Evolutionary conservation across 257 asterid species (phyloP).

Genomic region (Nicotiana tabacum): DNA sequence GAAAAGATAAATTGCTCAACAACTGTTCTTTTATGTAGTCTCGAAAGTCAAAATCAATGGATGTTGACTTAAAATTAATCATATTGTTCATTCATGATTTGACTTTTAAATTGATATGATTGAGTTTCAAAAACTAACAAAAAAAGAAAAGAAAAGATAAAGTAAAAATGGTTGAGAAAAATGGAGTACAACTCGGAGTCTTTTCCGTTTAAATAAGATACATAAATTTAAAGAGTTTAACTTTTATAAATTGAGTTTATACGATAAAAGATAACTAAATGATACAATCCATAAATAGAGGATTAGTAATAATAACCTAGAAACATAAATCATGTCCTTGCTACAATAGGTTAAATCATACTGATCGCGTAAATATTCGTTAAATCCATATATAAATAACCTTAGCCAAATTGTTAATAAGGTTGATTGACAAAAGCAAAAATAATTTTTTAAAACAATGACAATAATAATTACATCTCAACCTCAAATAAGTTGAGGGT

Average conservation of each 20-base stretch:
- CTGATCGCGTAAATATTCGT: too few species aligned
- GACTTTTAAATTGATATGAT: background rate
- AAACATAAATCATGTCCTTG: background rate
- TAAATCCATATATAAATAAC: background rate
- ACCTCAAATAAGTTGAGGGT: too few species aligned
- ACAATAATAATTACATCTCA: background rate
- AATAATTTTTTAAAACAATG: background rate
- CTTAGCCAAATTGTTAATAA: background rate
- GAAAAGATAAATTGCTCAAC: background rate
- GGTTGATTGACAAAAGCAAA: background rate
- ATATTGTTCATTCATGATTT: background rate
- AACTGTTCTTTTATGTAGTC: background rate
- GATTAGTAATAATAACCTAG: background rate
- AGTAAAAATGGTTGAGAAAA: too few species aligned
- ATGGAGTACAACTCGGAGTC: too few species aligned
- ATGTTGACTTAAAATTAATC: background rate
- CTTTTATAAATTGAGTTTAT: too few species aligned
- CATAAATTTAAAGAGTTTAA: too few species aligned
- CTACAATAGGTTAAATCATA: background rate
- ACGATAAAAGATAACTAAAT: too few species aligned
- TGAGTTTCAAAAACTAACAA: too few species aligned
- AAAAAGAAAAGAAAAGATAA: background rate
- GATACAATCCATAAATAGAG: background rate
- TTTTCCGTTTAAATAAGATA: too few species aligned
- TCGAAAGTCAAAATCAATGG: background rate